Percentiles rank a stretch among this genome's conserved stretches.
Evolutionary conservation across 495 filamentous ascomycete genomes (phyloP).

Genomic region (Aspergillus cristatus): DNA sequence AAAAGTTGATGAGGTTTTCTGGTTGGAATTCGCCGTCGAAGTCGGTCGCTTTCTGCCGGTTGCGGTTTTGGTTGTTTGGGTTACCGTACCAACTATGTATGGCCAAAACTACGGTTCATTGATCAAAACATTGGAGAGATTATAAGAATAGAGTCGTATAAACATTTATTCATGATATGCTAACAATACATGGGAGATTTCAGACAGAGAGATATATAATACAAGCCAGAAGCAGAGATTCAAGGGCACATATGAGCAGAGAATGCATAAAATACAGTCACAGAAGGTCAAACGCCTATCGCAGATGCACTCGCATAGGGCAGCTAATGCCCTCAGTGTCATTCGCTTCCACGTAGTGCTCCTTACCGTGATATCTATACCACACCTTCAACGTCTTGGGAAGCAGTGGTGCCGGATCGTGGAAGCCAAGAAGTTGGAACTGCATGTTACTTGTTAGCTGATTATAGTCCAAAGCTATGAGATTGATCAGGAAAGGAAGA

Average conservation of each 20-base stretch:
- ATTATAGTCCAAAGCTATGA: no score
- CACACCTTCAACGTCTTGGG: constrained; percentile 44
- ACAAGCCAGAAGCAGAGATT: neutral
- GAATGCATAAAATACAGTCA: neutral
- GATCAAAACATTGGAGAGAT: neutral
- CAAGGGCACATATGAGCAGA: neutral
- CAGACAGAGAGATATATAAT: neutral
- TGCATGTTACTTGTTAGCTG: constrained; percentile 14
- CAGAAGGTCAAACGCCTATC: neutral
- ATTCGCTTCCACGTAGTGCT: constrained; percentile 35
- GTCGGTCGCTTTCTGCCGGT: neutral
- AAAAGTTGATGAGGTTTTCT: constrained; percentile 1
- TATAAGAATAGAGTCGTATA: no score
- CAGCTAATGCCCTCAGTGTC: constrained; percentile 35
- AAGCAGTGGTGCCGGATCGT: constrained; percentile 46
- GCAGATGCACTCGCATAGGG: constrained; percentile 28
- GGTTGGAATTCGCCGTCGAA: constrained; percentile 7
- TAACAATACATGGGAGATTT: no score
- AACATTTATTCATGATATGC: no score
- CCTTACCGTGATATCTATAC: constrained; percentile 41
- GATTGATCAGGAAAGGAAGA: neutral
- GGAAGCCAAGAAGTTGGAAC: constrained; percentile 47
- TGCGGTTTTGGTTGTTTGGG: constrained; percentile 6
- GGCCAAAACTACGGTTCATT: neutral
- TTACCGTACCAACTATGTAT: neutral